Evolutionary conservation across 176 grass and related monocot species (phyloP).

Genomic region (Cocos nucifera): DNA sequence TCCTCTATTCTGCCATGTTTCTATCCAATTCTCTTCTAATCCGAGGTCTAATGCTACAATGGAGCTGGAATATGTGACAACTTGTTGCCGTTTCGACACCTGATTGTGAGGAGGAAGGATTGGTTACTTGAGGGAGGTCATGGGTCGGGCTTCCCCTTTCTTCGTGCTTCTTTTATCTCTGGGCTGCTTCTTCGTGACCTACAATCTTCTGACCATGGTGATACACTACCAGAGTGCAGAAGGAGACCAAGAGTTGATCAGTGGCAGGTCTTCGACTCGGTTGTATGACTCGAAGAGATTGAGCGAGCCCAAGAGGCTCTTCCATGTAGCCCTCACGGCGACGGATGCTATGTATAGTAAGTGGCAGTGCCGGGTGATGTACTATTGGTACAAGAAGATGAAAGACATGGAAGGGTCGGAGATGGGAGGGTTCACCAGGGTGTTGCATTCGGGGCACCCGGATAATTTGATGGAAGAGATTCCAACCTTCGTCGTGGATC

Average conservation of each 20-base stretch:
- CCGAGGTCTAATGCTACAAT: too few relatives aligned
- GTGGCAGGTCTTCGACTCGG: constrained; percentile 31
- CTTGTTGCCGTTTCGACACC: too few relatives aligned
- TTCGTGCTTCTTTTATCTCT: constrained; percentile 43
- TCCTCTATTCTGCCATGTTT: too few relatives aligned
- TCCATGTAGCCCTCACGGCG: constrained; percentile 75
- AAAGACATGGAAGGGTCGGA: constrained; percentile 41
- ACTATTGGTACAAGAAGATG: constrained; percentile 83
- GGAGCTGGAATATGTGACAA: too few relatives aligned
- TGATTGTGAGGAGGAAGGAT: too few relatives aligned
- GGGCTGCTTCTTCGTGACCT: constrained; percentile 56
- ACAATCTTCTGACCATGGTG: constrained; percentile 64
- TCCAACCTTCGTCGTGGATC: constrained; percentile 81
- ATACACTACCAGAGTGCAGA: constrained; percentile 23
- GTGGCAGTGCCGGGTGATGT: constrained; percentile 85
- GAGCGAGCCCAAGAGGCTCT: constrained; percentile 27
- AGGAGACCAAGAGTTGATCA: constrained; percentile 17
- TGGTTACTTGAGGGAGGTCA: neutral
- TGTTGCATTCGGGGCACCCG: constrained; percentile 67
- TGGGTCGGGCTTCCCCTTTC: constrained; percentile 36
- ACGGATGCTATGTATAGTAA: constrained; percentile 47
- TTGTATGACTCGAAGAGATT: constrained; percentile 18
- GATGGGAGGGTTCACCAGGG: constrained; percentile 87
- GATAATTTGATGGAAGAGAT: constrained; percentile 79
- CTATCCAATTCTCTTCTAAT: too few relatives aligned